A percentile compares a stretch with the other conserved stretches of the same genome.
Evolutionary conservation across 2,329 filamentous ascomycete genomes (phyloP).

Genomic region (Talaromyces rugulosus): DNA sequence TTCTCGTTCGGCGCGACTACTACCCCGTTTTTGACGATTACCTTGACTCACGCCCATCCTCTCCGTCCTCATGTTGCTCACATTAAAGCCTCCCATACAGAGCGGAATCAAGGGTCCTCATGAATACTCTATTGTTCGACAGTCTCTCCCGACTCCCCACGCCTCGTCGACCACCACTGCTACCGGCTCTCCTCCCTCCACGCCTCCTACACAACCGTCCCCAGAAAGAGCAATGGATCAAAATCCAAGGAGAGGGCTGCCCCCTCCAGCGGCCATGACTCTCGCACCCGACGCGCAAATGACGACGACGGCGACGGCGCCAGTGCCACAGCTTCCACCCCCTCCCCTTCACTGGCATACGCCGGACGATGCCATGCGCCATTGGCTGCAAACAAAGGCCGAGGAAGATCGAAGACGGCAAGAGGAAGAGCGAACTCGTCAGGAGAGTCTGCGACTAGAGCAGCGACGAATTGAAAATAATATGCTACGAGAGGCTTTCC

Average conservation of each 20-base stretch:
- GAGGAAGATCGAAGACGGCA: conserved; percentile 64
- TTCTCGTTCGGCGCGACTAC: neutral
- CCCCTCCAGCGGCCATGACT: conserved; percentile 63
- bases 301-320: conserved; percentile 25
- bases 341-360: conserved; percentile 63
- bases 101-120: conserved; percentile 45
- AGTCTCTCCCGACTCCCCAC: conserved; percentile 37
- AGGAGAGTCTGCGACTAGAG: conserved; percentile 64
- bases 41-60: conserved; percentile 3
- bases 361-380: conserved; percentile 64
- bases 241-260: conserved; percentile 62
- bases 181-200: conserved; percentile 26
- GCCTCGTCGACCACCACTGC: conserved; percentile 33
- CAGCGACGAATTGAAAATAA: conserved; percentile 69
- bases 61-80: conserved; percentile 46
- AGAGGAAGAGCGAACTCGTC: conserved; percentile 65
- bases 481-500: conserved; percentile 65
- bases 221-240: conserved; percentile 61
- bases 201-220: conserved; percentile 29
- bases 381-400: conserved; percentile 65
- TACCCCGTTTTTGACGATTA: conserved; percentile 2
- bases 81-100: conserved; percentile 46
- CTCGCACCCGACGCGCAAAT: conserved; percentile 43
- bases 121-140: conserved; percentile 45
- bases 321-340: conserved; percentile 56